phyloP scores from a whole-genome alignment of 1,284 basidiomycete species.

The Cutaneotrichosporon arboriforme region DNA sequence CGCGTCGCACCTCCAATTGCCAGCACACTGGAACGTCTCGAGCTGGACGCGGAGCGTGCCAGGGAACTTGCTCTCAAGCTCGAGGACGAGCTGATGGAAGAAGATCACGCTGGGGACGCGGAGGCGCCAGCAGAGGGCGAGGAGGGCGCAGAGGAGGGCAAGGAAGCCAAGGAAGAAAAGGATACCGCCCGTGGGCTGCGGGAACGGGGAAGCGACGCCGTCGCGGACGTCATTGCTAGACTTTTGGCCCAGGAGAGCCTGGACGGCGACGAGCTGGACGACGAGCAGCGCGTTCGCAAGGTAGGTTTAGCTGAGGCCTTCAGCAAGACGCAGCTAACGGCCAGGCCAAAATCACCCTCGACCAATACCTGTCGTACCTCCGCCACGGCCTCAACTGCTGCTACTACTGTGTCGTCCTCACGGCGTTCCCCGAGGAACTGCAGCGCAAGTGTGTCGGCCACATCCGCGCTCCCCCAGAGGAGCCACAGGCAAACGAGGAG shows the following conservation, averaged over 20 bases:
- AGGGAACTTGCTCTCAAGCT: constrained; percentile 64
- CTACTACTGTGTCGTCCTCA: constrained; percentile 89
- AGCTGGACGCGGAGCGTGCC: constrained; percentile 68
- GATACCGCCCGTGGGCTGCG: constrained; percentile 18
- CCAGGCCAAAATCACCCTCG: constrained; percentile 39
- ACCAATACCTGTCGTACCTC: constrained; percentile 39
- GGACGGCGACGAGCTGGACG: constrained; percentile 27
- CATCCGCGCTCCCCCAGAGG: constrained; percentile 54
- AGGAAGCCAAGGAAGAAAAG: constrained; percentile 9
- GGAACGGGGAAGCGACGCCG: constrained; percentile 39
- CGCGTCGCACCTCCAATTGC: constrained; percentile 74
- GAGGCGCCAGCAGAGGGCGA: constrained; percentile 45
- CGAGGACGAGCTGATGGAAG: constrained; percentile 58
- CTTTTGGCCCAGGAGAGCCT: constrained; percentile 30
- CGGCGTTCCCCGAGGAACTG: constrained; percentile 87
- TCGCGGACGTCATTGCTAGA: constrained; percentile 35
- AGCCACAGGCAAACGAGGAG: constrained; percentile 48
- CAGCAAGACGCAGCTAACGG: neutral
- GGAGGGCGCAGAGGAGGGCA: constrained; percentile 11
- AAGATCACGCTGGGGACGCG: constrained; percentile 17
- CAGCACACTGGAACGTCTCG: constrained; percentile 68
- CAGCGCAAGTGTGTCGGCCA: constrained; percentile 89
- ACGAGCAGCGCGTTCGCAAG: constrained; percentile 26
- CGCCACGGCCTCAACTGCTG: constrained; percentile 50
- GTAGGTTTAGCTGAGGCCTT: constrained; percentile 18